Base-by-base conservation (phyloP, 2,329 filamentous ascomycete genomes). In the Verticillium isaacii region DNA sequence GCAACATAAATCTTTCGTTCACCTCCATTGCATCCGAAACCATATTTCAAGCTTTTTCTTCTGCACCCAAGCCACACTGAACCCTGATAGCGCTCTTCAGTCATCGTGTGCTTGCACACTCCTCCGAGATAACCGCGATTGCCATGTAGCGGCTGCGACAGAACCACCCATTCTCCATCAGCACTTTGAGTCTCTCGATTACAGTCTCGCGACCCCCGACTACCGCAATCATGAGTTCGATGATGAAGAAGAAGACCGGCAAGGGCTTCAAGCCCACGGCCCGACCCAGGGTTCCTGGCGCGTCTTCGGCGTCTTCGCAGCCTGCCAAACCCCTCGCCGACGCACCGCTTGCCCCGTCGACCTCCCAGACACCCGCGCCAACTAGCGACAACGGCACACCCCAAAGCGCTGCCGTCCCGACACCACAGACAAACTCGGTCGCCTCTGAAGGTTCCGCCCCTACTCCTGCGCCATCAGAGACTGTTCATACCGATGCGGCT, bases 251-350 rank as follows among this genome's bases (percentile, higher is more conserved):
- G 75, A 79, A 82, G 68, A 81, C 79, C 70, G 80, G 81, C 67
- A 77, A 81, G 62, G 80, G 80, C 77, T 91, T 92, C 77, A 90
- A 90, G 72, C 89, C 89, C 55, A 92, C 90, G 77, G 84, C 85
- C 66, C 84, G 87, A 70, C 80, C 82, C 62, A 77, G 81, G 61
- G 71, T 73, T 64, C 78, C 79, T 65, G 75, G 78, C 61, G 72
- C 45, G 25, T 50, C 45, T 36, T 9, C 77, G 62, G 69, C 72
- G 62, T 70, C 75, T 62, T 70, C 70, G 61, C 71, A 72, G 57
- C 68, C 78, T 54, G 73, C 78, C 36, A 65, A 65, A 55, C 66
- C 68, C 9, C 61, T 67, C 29, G 57, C 29, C 39, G 54, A 32
- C 25, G 7, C 32, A 32, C 1, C 45, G 5, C 17, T 19, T 15